Evolutionary conservation across 2,329 filamentous ascomycete species (phyloP), one percentile per base, ranked within the genome.

Genomic region (Fusarium zealandicum): DNA sequence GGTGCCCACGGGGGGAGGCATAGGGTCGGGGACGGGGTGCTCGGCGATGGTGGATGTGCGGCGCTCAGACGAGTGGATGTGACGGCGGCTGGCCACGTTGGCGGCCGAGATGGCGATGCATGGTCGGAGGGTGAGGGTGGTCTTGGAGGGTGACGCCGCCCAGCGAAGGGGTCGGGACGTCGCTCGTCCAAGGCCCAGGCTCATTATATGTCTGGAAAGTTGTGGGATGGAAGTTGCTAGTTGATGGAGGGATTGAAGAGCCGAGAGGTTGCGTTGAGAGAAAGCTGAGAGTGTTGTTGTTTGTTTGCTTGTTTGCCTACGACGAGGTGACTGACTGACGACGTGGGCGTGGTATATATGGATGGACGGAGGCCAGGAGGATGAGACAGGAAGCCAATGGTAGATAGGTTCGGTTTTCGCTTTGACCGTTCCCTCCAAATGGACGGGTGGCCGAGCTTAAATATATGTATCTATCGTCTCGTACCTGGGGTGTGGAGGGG

Each of bases 51-150:
- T 75, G 42, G 69, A 70, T 13, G 73, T 70, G 55, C 72, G 70
- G 49, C 67, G 67, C 53, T 73, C 70, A 32, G 74, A 76, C 20
- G 71, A 73, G 58, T 76, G 74, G 53, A 76, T 72, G 52, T 53
- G 52, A 27, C 71, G 72, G 38, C 66, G 65, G 36, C 56, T 45
- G 50, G 56, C 35, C 35, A 57, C 42, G 30, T 48, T 60, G 51
- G 40, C 44, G 40, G 43, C 55, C 17, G 42, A 57, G 40, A 66
- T 57, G 49, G 62, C 46, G 40, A 63, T 50, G 59, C 59, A 61
- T 64, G 51, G 49, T 39, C 54, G 59, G 35, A 63, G 28, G 20
- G 54, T 50, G 64, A 61, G 54, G 44, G 52, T 42, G 56, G 42
- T 59, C 48, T 40, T 49, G 28, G 56, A 57, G 38, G 61, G 54